These are phyloP conservation scores for Fonsecaea multimorphosa DNA, from an alignment of 2,329 filamentous ascomycete genomes.

Conservation along the genomic window DNA sequence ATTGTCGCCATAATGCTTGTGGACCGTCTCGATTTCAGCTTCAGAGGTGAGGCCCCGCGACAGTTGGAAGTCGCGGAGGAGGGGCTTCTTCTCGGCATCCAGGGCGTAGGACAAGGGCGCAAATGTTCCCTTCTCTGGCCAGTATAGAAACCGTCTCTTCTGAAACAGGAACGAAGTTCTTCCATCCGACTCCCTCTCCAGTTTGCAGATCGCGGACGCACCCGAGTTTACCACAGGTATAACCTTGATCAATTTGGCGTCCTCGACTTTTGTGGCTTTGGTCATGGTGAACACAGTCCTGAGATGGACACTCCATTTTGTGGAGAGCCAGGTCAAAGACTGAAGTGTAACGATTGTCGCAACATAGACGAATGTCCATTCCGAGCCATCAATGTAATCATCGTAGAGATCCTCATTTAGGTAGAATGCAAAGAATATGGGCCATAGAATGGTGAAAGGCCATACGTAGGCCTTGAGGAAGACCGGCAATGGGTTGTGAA, in stretches of 20 bases:
- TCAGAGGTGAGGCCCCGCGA: conserved; percentile 75
- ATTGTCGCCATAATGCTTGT: conserved; percentile 94
- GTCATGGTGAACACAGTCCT: conserved; percentile 80
- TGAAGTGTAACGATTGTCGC: conserved; percentile 87
- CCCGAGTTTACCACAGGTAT: conserved; percentile 89
- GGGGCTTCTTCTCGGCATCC: conserved; percentile 82
- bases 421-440: conserved; percentile 86
- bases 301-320: conserved; percentile 94
- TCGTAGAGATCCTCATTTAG: conserved; percentile 83
- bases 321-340: conserved; percentile 90
- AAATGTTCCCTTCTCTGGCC: conserved; percentile 74
- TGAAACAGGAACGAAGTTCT: conserved; percentile 93
- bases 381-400: conserved; percentile 86
- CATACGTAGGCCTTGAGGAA: conserved; percentile 87
- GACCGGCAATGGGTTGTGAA: conserved; percentile 83
- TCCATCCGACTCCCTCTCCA: conserved; percentile 76
- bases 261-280: conserved; percentile 70
- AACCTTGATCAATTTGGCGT: conserved; percentile 88
- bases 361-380: conserved; percentile 98
- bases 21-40: conserved; percentile 77
- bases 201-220: conserved; percentile 80
- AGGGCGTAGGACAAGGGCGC: conserved; percentile 81
- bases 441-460: conserved; percentile 93
- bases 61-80: conserved; percentile 77
- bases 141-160: conserved; percentile 93